phyloP scores from a whole-genome alignment of 345 rosid species.

The Clausena lansium region DNA sequence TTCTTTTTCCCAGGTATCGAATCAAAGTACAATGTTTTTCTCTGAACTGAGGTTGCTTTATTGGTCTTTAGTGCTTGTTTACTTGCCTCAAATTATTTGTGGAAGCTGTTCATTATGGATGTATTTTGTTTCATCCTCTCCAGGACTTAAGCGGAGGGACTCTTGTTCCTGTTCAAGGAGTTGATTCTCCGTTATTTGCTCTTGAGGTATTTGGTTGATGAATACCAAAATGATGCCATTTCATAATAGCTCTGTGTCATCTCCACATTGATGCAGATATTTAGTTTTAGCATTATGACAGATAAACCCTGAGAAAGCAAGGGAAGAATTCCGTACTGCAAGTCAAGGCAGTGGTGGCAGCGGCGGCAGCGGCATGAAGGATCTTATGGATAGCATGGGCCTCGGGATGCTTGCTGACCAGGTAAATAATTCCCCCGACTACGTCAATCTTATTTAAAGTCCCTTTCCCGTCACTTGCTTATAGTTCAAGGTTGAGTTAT shows the following conservation, averaged over 20 bases:
- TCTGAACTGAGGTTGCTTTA: neutral
- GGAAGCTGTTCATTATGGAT: neutral
- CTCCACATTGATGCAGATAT: slow-evolving; percentile 17
- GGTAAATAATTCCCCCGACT: slow-evolving; percentile 33
- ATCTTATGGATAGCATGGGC: slow-evolving; percentile 74
- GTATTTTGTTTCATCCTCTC: slow-evolving; percentile 11
- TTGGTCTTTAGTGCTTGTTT: neutral
- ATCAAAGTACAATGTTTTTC: neutral
- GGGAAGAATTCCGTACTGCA: slow-evolving; percentile 50
- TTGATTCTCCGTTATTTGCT: slow-evolving; percentile 66
- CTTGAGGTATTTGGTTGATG: slow-evolving; percentile 53
- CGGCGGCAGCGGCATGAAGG: slow-evolving; percentile 47
- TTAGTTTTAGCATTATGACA: slow-evolving; percentile 24
- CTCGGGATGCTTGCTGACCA: slow-evolving; percentile 72
- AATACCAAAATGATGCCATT: neutral
- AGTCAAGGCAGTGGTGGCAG: slow-evolving; percentile 34
- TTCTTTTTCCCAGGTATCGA: slow-evolving; percentile 62
- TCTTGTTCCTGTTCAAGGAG: slow-evolving; percentile 66
- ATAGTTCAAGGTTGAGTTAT: no score
- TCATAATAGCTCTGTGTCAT: slow-evolving; percentile 1
- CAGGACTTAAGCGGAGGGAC: slow-evolving; percentile 77
- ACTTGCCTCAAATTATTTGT: neutral
- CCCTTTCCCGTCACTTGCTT: neutral
- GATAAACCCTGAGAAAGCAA: slow-evolving; percentile 65
- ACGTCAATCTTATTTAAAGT: neutral